These are phyloP conservation scores for Chlorella ohadii DNA, from an alignment of 139 green algal genomes.

Conservation along the genomic window DNA sequence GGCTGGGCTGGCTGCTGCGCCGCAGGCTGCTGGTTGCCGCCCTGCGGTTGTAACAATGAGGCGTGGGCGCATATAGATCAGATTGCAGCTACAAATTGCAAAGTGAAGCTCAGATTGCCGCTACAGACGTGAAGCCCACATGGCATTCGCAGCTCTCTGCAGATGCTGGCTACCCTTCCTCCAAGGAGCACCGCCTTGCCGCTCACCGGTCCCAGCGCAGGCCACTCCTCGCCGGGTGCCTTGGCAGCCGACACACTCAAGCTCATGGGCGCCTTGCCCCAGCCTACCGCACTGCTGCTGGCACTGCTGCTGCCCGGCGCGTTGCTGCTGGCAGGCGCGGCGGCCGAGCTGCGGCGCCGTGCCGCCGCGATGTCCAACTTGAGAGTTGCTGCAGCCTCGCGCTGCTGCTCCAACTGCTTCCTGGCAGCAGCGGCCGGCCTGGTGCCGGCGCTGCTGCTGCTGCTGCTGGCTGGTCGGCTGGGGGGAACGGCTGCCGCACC, in stretches of 20 bases:
- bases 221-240: neutral
- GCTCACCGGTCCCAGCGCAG: neutral
- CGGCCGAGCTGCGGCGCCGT: neutral
- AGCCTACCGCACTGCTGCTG: neutral
- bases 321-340: neutral
- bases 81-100: too few relatives aligned
- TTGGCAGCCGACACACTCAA: neutral
- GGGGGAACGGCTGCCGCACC: too few relatives aligned
- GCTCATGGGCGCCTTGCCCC: neutral
- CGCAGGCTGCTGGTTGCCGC: too few relatives aligned
- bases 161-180: too few relatives aligned
- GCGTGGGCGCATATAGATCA: too few relatives aligned
- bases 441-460: neutral
- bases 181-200: too few relatives aligned
- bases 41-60: too few relatives aligned
- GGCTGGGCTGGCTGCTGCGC: too few relatives aligned
- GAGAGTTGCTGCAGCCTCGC: neutral
- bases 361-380: neutral
- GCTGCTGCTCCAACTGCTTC: conserved; percentile 2
- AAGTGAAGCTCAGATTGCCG: too few relatives aligned
- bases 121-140: too few relatives aligned
- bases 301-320: neutral
- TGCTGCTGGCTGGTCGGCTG: too few relatives aligned
- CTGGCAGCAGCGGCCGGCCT: neutral
- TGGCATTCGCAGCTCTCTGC: too few relatives aligned